A percentile compares a stretch with the other conserved stretches of the same genome.
These are phyloP conservation scores for Rhynchosporium graminicola DNA, from an alignment of 2,329 filamentous ascomycete genomes.

Conservation along the genomic window DNA sequence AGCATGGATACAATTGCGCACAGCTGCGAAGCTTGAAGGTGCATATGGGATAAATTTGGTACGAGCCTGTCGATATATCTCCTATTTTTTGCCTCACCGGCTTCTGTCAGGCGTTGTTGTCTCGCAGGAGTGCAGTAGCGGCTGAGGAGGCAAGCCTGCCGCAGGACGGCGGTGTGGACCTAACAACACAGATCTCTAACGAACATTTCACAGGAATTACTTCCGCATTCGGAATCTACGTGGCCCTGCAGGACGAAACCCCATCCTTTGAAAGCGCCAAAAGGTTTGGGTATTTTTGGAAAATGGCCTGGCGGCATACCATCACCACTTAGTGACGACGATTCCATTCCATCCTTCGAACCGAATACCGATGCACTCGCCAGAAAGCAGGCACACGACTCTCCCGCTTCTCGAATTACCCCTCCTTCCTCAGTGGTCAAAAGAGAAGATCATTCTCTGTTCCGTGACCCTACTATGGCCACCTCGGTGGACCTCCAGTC, in stretches of 20 bases:
- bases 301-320: conserved; percentile 25
- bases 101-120: conserved; percentile 33
- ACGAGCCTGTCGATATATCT: conserved; percentile 31
- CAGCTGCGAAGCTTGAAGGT: conserved; percentile 24
- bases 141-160: conserved; percentile 28
- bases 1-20: conserved; percentile 40
- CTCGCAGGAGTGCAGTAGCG: conserved; percentile 40
- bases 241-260: conserved; percentile 34
- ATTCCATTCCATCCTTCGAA: conserved; percentile 28
- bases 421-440: conserved; percentile 27
- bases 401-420: conserved; percentile 27
- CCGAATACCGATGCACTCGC: conserved; percentile 36
- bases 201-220: conserved; percentile 35
- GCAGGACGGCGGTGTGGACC: conserved; percentile 37
- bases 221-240: conserved; percentile 35
- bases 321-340: conserved; percentile 26
- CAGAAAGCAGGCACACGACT: conserved; percentile 31
- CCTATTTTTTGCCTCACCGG: conserved; percentile 16
- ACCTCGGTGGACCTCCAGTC: conserved; percentile 59
- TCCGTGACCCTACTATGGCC: conserved; percentile 49
- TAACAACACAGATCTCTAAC: conserved; percentile 40
- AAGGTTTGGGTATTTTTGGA: conserved; percentile 24
- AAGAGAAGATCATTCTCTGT: conserved; percentile 40
- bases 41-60: conserved; percentile 35
- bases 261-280: conserved; percentile 31